Evolutionary conservation across 2,329 filamentous ascomycete genomes (phyloP), one percentile per base, ranked within the genome.

Genomic region (Aspergillus fumigatiaffinis): DNA sequence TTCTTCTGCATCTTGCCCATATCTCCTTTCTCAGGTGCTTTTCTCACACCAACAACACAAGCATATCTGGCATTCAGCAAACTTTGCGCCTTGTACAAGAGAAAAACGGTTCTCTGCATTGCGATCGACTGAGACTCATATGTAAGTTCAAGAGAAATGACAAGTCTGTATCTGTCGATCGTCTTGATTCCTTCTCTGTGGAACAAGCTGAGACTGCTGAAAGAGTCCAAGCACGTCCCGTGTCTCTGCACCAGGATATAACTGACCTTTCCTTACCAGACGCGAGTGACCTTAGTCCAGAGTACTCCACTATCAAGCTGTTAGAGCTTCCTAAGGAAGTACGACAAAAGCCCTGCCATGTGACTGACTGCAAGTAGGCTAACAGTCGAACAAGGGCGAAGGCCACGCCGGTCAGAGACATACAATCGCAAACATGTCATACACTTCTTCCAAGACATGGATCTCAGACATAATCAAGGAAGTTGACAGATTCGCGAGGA

Each of bases 361-460:
- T 38, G 14, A 38, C 32, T 17, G 32, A 17, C 32, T 17, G 14
- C 32, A 38, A 17, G 32, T 17, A 38, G 14, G 32, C 32, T 38
- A 17, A 38, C 32, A 17, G 17, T 38, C 32, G 32, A 38, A 38
- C 14, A 38, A 38, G 14, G 14, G 2, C 14, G 14, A 38, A 38
- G 32, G 32, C 14, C 5, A 38, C 5, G 6, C 32, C 3, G 32
- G 32, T 38, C 32, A n/a, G 12, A 52, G 25, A 10, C 4, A 52
- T 9, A 29, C 23, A 38, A n/a, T 25, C 23, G 10, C 26, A 28
- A 41, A 42, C 28, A 50, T 54, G 49, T 48, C 54, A 10, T 25
- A 59, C 49, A 57, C 54, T 25, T 59, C 63, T 8, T 73, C 70
- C 23, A 64, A 61, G 47, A 71, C 65, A 35, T 73, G 71, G 70